Percentiles rank a stretch among this genome's conserved stretches.
Evolutionary conservation across 2,329 filamentous ascomycete species (phyloP).

Genomic region (Westerdykella ornata): DNA sequence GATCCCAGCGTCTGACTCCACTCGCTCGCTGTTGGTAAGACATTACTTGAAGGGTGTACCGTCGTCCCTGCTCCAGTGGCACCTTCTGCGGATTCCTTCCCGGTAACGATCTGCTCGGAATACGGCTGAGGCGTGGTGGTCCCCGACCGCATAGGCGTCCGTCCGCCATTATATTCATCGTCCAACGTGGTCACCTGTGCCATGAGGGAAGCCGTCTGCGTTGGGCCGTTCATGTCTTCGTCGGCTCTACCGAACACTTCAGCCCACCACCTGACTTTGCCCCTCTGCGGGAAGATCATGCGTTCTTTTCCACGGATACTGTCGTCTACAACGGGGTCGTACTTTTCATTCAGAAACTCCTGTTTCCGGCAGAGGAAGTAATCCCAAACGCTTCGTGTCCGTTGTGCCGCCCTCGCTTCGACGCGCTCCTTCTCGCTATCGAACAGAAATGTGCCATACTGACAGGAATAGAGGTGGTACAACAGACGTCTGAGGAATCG

Average conservation of each 20-base stretch:
- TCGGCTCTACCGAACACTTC: slow-evolving; percentile 80
- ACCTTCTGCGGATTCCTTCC: slow-evolving; percentile 28
- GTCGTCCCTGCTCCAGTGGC: slow-evolving; percentile 29
- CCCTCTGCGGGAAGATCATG: slow-evolving; percentile 70
- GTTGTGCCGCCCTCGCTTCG: slow-evolving; percentile 60
- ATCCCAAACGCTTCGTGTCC: slow-evolving; percentile 86
- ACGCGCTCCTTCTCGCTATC: slow-evolving; percentile 87
- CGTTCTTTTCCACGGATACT: slow-evolving; percentile 71
- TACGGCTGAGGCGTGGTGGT: slow-evolving; percentile 19
- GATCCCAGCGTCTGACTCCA: slow-evolving; percentile 19
- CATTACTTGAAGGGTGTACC: slow-evolving; percentile 14
- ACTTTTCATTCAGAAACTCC: slow-evolving; percentile 78
- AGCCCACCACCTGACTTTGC: slow-evolving; percentile 88
- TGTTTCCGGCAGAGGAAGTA: slow-evolving; percentile 78
- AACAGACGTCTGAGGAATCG: slow-evolving; percentile 81
- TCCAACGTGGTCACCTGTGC: slow-evolving; percentile 22
- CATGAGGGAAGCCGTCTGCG: slow-evolving; percentile 17
- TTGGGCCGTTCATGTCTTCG: slow-evolving; percentile 79
- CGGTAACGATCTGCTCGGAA: slow-evolving; percentile 29
- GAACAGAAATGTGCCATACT: slow-evolving; percentile 94
- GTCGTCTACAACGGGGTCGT: slow-evolving; percentile 69
- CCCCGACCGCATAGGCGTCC: slow-evolving; percentile 9
- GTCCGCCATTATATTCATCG: slow-evolving; percentile 16
- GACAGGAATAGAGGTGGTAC: slow-evolving; percentile 91
- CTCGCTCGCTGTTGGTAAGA: slow-evolving; percentile 19